A percentile compares a stretch with the other conserved stretches of the same genome.
These are phyloP conservation scores for Solanum infundibuliforme DNA, from an alignment of 257 asterid species.

Conservation along the genomic window DNA sequence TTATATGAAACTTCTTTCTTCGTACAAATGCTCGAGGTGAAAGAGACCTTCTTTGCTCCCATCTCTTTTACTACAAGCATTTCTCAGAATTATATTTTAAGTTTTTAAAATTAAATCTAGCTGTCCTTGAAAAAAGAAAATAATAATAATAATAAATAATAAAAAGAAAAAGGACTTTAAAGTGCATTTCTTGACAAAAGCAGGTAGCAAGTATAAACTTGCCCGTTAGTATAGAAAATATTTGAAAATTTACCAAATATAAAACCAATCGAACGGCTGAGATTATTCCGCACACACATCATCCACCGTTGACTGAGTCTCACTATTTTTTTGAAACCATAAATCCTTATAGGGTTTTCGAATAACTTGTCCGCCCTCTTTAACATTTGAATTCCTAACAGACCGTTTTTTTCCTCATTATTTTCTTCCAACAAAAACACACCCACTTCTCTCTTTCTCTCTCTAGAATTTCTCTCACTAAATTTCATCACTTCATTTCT, in stretches of 20 bases:
- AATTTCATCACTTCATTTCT: background rate
- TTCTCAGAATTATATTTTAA: background rate
- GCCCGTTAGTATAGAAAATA: background rate
- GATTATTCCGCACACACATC: background rate
- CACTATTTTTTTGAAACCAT: background rate
- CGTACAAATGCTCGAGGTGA: background rate
- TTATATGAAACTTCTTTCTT: background rate
- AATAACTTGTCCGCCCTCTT: background rate
- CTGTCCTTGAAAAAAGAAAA: background rate
- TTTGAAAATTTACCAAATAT: background rate
- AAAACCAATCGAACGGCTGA: background rate
- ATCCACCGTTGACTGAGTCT: background rate
- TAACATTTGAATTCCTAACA: background rate
- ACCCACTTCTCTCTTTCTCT: background rate
- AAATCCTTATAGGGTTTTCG: background rate
- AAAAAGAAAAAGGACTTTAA: background rate
- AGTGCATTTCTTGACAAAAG: background rate
- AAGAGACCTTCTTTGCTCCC: background rate
- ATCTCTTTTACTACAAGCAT: background rate
- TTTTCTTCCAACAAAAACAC: background rate
- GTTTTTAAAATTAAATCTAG: background rate
- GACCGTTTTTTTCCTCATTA: background rate
- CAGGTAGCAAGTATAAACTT: background rate
- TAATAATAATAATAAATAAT: background rate
- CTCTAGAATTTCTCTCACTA: background rate